Base-by-base conservation (phyloP, 306 rosid species). In the Glycine latifolia region DNA sequence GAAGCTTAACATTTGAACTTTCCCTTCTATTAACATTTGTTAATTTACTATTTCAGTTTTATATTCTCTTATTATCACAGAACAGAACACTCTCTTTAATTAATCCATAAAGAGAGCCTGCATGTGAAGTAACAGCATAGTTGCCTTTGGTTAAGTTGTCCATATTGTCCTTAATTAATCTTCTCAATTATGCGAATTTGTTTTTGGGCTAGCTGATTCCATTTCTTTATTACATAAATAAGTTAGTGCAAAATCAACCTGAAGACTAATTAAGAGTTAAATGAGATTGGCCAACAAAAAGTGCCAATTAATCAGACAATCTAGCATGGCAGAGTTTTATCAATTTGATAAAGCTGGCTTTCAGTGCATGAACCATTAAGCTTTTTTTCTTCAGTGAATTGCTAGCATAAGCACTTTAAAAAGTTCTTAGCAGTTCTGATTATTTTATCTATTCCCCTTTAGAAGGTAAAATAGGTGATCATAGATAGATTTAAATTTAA, bases 301-400 rank as follows among this genome's bases (percentile, higher is more conserved):
- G 83, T 69, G 77, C 26, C 20, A 48, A 58, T 59, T 33, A 69
- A 48, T 33, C 31, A 44, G 72, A 71, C 72, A 79, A 71, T 12
- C 44, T 47, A 59, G 61, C 62, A 70, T 71, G 78, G 54, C 10
- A 58, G 52, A 58, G 63, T 60, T 59, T 47, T 39, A 35, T 80
- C 41, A 17, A 60, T 37, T 7, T 47, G 35, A 13, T 61, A 60
- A 73, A 80, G 83, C 63, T 71, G 78, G 53, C 10, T 60, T 80
- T 56, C 31, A 55, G 76, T 81, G 54, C 55, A 65, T 58, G 69
- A 74, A 55, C 80, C 84, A 26, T 44, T 35, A 73, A 74, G 60
- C 80, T 66, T 81, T 37, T 37, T 37, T 69, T 67, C 65, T 71
- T 71, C 13, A 56, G 81, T 67, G 85, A 82, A 67, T 52, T 65